These are phyloP conservation scores for Flaveria linearis DNA, from an alignment of 129 eudicot genomes.

Conservation along the genomic window DNA sequence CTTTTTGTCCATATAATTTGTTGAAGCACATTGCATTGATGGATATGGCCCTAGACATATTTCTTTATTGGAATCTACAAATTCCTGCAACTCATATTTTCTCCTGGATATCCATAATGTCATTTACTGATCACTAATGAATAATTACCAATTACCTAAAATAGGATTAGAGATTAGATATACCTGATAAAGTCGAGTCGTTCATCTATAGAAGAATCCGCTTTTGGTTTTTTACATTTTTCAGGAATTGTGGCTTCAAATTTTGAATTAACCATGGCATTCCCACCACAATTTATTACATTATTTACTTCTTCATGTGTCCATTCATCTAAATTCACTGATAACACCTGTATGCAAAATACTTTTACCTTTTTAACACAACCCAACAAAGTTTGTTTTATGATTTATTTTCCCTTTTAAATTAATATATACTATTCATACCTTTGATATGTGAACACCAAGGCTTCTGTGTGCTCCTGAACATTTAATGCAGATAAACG, in stretches of 20 bases:
- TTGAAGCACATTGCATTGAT: conserved; percentile 41
- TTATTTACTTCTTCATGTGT: conserved; percentile 78
- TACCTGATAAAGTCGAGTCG: conserved; percentile 81
- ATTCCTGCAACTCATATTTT: conserved; percentile 76
- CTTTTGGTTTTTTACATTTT: conserved; percentile 59
- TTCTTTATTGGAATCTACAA: conserved; percentile 41
- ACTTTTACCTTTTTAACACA: neutral
- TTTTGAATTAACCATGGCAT: conserved; percentile 57
- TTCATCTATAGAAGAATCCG: conserved; percentile 73
- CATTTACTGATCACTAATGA: neutral
- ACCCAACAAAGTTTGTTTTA: conserved; percentile 5
- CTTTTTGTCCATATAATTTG: conserved; percentile 49
- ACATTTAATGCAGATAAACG: conserved; percentile 92
- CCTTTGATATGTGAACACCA: conserved; percentile 95
- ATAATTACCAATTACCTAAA: neutral
- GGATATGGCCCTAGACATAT: conserved; percentile 49
- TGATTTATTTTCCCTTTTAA: neutral
- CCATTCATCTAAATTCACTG: conserved; percentile 90
- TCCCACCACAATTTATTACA: conserved; percentile 72
- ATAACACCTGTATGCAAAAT: conserved; percentile 59
- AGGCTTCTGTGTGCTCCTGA: conserved; percentile 98
- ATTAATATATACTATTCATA: conserved; percentile 6
- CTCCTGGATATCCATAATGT: conserved; percentile 46
- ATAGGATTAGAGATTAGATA: neutral
- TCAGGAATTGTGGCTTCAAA: conserved; percentile 73